Percentiles rank a stretch among this genome's conserved stretches.
Conservation (phyloP, 2,329 filamentous ascomycete genomes). For the Epichloe baconii region DNA sequence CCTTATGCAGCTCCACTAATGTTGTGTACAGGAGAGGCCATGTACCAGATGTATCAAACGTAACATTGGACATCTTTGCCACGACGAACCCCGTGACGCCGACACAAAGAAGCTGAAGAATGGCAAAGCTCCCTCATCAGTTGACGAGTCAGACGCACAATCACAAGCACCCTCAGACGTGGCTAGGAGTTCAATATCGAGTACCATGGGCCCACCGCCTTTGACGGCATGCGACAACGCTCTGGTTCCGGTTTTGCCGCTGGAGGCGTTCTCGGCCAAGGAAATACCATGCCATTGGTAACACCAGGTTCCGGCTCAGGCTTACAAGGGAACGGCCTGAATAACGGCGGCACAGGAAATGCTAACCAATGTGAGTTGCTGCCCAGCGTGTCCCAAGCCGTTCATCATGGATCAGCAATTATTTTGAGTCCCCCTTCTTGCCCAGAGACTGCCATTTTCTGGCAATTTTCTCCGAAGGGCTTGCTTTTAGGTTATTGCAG, state of each 20-base stretch:
- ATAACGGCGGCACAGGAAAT: conserved; percentile 38
- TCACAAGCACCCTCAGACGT: conserved; percentile 29
- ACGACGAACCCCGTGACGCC: conserved; percentile 87
- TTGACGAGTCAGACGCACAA: conserved; percentile 48
- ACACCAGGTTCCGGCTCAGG: conserved; percentile 58
- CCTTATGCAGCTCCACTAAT: conserved; percentile 14
- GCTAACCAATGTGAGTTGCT: conserved; percentile 54
- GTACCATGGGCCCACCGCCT: conserved; percentile 42
- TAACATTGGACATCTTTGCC: conserved; percentile 95
- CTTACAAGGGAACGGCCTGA: conserved; percentile 45
- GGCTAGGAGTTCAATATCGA: conserved; percentile 41
- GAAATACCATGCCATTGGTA: conserved; percentile 51
- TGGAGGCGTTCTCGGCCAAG: conserved; percentile 32
- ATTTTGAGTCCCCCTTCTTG: background rate
- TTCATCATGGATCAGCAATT: background rate
- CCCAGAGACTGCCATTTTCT: background rate
- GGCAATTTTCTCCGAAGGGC: background rate
- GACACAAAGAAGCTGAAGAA: conserved; percentile 68
- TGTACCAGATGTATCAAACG: conserved; percentile 97
- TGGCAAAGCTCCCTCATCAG: conserved; percentile 25
- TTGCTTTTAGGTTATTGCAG: background rate
- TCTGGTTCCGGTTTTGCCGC: conserved; percentile 29
- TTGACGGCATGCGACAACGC: conserved; percentile 21
- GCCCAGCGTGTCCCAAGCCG: conserved; percentile 3
- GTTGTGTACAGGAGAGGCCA: conserved; percentile 61